phyloP scores from a whole-genome alignment of 306 rosid species.

The Morella rubra region DNA sequence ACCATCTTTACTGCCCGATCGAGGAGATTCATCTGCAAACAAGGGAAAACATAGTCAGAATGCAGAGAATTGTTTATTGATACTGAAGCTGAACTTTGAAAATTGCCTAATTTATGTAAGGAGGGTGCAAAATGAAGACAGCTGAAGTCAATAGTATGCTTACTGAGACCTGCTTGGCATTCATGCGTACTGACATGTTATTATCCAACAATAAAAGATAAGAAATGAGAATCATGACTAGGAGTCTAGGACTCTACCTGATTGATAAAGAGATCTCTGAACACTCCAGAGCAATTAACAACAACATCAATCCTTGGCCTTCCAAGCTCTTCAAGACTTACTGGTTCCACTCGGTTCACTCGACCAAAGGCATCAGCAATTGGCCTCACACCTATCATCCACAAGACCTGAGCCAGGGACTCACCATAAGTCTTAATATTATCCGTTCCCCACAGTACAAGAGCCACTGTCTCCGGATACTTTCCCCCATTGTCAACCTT shows the following conservation, averaged over 20 bases:
- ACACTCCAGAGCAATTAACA: slow-evolving; percentile 96
- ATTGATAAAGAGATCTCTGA: slow-evolving; percentile 97
- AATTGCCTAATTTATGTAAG: neutral
- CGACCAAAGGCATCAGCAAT: slow-evolving; percentile 82
- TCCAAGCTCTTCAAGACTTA: slow-evolving; percentile 92
- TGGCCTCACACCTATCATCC: slow-evolving; percentile 95
- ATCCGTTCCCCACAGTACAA: slow-evolving; percentile 98
- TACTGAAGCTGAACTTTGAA: neutral
- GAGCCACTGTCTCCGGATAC: slow-evolving; percentile 92
- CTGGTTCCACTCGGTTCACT: slow-evolving; percentile 82
- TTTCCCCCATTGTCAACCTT: slow-evolving; percentile 61
- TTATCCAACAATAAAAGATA: neutral
- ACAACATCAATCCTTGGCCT: slow-evolving; percentile 98
- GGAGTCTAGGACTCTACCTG: slow-evolving; percentile 56
- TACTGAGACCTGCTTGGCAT: neutral
- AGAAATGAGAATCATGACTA: neutral
- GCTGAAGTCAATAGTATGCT: too few species aligned
- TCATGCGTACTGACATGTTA: neutral
- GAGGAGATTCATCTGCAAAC: slow-evolving; percentile 85
- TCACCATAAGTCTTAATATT: slow-evolving; percentile 98
- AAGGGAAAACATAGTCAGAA: neutral
- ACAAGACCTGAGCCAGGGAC: slow-evolving; percentile 91
- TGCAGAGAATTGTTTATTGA: neutral
- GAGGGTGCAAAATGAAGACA: too few species aligned
- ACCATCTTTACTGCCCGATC: slow-evolving; percentile 99